A percentile compares a stretch with the other conserved stretches of the same genome.
Evolutionary conservation across 371 early-diverging fungal genomes (phyloP).

Genomic region (Choanephora cucurbitarum): DNA sequence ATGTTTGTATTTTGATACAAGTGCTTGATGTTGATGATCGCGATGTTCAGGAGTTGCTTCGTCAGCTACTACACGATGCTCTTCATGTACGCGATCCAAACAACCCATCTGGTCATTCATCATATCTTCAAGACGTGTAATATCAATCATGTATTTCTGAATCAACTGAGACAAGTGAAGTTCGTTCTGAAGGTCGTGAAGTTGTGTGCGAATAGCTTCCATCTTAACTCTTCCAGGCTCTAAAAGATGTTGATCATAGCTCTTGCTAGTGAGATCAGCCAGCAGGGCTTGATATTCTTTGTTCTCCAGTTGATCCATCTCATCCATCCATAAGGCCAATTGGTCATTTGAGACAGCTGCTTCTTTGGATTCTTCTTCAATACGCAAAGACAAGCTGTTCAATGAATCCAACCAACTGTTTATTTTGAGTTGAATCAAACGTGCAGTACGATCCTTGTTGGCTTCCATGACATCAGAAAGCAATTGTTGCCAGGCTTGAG

Average conservation of each 20-base stretch:
- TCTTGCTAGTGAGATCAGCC: constrained; percentile 13
- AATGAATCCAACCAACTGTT: constrained; percentile 8
- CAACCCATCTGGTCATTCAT: constrained; percentile 3
- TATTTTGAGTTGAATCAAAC: constrained; percentile 15
- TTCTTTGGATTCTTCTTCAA: background rate
- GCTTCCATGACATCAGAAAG: constrained; percentile 5
- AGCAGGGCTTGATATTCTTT: constrained; percentile 8
- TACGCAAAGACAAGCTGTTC: background rate
- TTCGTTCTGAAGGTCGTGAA: constrained; percentile 12
- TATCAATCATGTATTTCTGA: constrained; percentile 18
- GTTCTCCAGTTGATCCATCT: constrained; percentile 3
- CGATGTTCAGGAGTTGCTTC: constrained; percentile 10
- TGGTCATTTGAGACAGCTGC: constrained; percentile 1
- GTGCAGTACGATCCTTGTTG: constrained; percentile 9
- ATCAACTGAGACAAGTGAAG: constrained; percentile 22
- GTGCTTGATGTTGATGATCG: constrained; percentile 8
- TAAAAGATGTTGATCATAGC: background rate
- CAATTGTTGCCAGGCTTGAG: constrained; percentile 18
- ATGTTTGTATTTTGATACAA: constrained; percentile 19
- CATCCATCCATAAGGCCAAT: constrained; percentile 1
- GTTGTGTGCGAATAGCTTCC: background rate
- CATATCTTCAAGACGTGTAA: constrained; percentile 8
- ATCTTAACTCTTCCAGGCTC: constrained; percentile 6
- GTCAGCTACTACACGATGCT: background rate
- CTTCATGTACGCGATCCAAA: constrained; percentile 6